Evolutionary conservation across 352 stramenopile species (phyloP).

Genomic region (Globisporangium echinulatum): DNA sequence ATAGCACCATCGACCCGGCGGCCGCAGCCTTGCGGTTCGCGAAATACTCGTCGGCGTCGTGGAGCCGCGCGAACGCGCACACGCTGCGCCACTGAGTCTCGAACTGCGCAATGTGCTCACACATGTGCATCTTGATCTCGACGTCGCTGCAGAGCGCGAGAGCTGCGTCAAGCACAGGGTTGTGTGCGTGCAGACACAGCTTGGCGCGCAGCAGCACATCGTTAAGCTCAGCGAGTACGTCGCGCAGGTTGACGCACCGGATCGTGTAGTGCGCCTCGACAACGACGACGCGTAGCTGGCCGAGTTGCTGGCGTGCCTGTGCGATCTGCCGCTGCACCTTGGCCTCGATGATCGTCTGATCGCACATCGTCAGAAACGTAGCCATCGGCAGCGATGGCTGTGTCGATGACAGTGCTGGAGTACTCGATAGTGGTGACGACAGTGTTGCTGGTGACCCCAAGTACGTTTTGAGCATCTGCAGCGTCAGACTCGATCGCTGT

Average conservation of each 20-base stretch:
- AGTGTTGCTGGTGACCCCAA: slow-evolving; percentile 2
- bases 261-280: slow-evolving; percentile 36
- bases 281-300: slow-evolving; percentile 22
- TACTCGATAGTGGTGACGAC: too few species aligned
- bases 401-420: not conserved
- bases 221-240: slow-evolving; percentile 26
- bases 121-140: slow-evolving; percentile 23
- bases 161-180: slow-evolving; percentile 30
- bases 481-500: slow-evolving; percentile 10
- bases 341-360: slow-evolving; percentile 47
- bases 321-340: slow-evolving; percentile 34
- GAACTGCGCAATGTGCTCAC: slow-evolving; percentile 31
- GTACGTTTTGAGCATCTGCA: slow-evolving; percentile 21
- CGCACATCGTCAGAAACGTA: slow-evolving; percentile 29
- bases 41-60: slow-evolving; percentile 64
- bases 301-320: slow-evolving; percentile 23
- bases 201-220: slow-evolving; percentile 27
- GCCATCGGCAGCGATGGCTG: not conserved
- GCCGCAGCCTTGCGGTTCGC: slow-evolving; percentile 5
- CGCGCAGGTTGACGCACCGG: slow-evolving; percentile 23
- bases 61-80: slow-evolving; percentile 41
- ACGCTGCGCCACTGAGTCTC: slow-evolving; percentile 36
- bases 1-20: not conserved
- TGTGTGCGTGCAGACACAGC: slow-evolving; percentile 33
- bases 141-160: slow-evolving; percentile 25